Evolutionary conservation across 805 yeast species (phyloP), one percentile per base, ranked within the genome.

Genomic region (Kodamaea nitidulidarum): DNA sequence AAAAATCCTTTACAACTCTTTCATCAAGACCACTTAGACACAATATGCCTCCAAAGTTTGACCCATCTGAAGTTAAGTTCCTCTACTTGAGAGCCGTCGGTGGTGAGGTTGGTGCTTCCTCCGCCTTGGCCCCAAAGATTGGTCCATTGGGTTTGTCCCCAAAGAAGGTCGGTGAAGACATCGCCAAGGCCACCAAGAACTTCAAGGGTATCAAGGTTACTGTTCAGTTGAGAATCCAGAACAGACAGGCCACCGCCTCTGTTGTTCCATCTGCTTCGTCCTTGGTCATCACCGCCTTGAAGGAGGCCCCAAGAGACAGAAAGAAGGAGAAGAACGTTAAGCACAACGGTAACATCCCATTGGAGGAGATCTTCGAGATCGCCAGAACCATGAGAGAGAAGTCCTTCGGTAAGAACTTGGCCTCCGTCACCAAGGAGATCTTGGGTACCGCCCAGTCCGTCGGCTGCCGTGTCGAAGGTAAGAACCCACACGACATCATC

Each of bases 101-200:
- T 86, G 98, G 98, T 82, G 98, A 93, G 81, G 95, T 93, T 65
- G 98, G 98, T 80, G 96, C 97, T 66, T 88, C 98, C 52, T 86
- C 98, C 57, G 96, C 98, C 58, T 85, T 93, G 67, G 98, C 98
- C 62, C 98, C 98, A 72, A 93, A 93, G 91, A 93, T 93, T 70
- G 98, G 98, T 87, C 98, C 98, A 62, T 87, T 93, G 71, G 98
- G 98, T 88, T 80, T 93, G 63, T 88, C 97, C 51, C 97, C 98
- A 80, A 93, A 91, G 95, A 91, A 93, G 84, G 96, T 93, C 69
- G 98, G 98, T 90, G 98, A 93, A 78, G 98, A 93, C 72, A 93
- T 93, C 65, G 98, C 98, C 72, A 93, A 93, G 84, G 98, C 98
- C 72, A 91, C 98, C 78, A 84, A 86, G 78, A 81, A 84, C 70